Percentiles rank a stretch among this genome's conserved stretches.
phyloP scores from a whole-genome alignment of 2,329 filamentous ascomycete genomes.

The Aspergillus costaricaensis region DNA sequence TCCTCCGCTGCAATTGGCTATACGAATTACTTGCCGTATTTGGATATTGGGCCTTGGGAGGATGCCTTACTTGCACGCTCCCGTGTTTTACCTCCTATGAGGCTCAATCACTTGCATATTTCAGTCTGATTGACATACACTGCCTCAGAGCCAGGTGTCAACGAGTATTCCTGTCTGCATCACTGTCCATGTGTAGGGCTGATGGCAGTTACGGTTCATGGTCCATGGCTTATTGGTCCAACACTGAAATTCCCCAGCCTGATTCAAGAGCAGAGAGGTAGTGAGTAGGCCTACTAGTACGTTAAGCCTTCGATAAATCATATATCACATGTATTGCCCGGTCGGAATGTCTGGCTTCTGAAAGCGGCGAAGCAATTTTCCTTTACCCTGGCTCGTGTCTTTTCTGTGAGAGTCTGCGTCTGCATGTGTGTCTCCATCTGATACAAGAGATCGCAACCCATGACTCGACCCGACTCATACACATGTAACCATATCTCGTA shows the following conservation, averaged over 20 bases:
- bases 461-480: slow-evolving; percentile 2
- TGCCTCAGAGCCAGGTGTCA: background rate
- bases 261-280: slow-evolving; percentile 2
- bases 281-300: background rate
- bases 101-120: slow-evolving; percentile 16
- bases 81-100: background rate
- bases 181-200: slow-evolving; percentile 14
- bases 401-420: background rate
- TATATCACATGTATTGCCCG: slow-evolving; percentile 5
- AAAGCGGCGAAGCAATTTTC: background rate
- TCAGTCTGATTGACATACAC: background rate
- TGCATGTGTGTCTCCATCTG: background rate
- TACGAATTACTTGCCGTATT: background rate
- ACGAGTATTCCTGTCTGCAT: background rate
- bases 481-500: slow-evolving; percentile 21
- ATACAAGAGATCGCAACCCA: background rate
- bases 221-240: background rate
- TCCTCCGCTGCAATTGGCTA: background rate
- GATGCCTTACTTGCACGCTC: background rate
- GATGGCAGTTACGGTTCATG: background rate
- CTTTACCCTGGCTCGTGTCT: background rate
- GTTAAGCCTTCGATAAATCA: background rate
- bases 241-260: background rate
- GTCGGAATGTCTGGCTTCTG: slow-evolving; percentile 4
- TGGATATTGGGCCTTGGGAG: background rate